Conservation (phyloP, 2,329 filamentous ascomycete species). For the Elsinoe fawcettii region DNA sequence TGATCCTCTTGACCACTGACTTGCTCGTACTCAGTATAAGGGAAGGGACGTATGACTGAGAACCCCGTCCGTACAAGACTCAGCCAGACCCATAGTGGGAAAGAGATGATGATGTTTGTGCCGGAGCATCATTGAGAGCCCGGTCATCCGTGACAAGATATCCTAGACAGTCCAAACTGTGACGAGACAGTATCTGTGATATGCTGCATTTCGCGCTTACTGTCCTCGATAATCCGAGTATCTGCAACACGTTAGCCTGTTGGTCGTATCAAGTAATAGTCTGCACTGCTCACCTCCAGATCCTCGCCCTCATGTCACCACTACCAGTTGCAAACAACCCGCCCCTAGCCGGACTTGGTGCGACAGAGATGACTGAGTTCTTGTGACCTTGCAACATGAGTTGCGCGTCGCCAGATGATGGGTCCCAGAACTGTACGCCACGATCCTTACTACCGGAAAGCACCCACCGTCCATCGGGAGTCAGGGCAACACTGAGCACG, state of each 20-base stretch:
- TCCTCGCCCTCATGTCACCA: constrained; percentile 93
- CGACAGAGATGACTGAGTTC: constrained; percentile 98
- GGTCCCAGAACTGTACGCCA: constrained; percentile 98
- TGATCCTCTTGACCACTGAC: neutral
- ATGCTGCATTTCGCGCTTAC: neutral
- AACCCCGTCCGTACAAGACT: too few relatives aligned
- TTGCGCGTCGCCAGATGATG: constrained; percentile 83
- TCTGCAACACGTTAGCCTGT: neutral
- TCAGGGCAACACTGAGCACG: constrained; percentile 89
- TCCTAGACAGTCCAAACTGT: neutral
- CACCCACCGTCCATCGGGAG: constrained; percentile 90
- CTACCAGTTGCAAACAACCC: constrained; percentile 91
- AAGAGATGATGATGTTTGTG: neutral
- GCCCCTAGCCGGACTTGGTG: constrained; percentile 72
- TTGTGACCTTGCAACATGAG: constrained; percentile 99
- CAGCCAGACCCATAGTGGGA: too few relatives aligned
- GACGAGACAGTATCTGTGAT: neutral
- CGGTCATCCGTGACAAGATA: neutral
- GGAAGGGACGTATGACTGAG: neutral
- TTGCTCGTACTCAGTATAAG: neutral
- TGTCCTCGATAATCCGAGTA: constrained; percentile 13
- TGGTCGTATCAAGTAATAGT: neutral
- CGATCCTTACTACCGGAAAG: constrained; percentile 95
- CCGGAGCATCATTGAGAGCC: neutral
- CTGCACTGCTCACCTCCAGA: constrained; percentile 66